Evolutionary conservation across 805 yeast species (phyloP), one percentile per base, ranked within the genome.

Genomic region (Teunomyces kruisii): DNA sequence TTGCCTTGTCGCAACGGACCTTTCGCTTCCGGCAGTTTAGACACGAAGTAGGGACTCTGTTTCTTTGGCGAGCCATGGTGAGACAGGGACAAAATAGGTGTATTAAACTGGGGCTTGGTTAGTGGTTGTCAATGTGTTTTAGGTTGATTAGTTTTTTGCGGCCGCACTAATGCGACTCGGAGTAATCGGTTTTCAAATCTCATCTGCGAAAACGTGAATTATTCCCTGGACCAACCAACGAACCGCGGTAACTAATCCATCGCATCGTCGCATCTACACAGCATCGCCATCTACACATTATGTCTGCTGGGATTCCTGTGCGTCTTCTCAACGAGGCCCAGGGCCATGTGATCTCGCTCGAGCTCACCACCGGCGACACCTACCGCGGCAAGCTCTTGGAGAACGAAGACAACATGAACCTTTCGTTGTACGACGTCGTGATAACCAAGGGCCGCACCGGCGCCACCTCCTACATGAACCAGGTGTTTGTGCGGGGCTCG

Each of bases 381-480:
- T 92, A 92, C 60, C 75, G 96, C 30, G 99, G 99, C 1, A 89
- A 86, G 60, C 75, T 92, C 38, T 62, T 85, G 3, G 96, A 86
- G 58, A 84, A 85, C 39, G 97, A 92, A 67, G 98, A 92, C 57
- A 91, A 86, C 64, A 94, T 92, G 98, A 92, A 92, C 61, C 81
- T 92, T 19, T 95, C 91, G 49, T 65, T 92, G 40, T 72, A 80
- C 51, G 96, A 92, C 59, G 95, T 86, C 32, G 80, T 86, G 1
- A 82, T 86, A 39, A 91, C 97, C 0, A 79, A 82, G 22, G 62
- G 64, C 26, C 44, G 61, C 15, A 86, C 88, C 43, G 96, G 97
- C 3, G 73, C 75, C 39, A 85, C 86, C 3, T 74, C 85, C 1
- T 86, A 84, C 53, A 76, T 88, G 75, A 89, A 86, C 51, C 88